These are phyloP conservation scores for Sclerotinia borealis DNA, from an alignment of 2,329 filamentous ascomycete species.

Conservation along the genomic window DNA sequence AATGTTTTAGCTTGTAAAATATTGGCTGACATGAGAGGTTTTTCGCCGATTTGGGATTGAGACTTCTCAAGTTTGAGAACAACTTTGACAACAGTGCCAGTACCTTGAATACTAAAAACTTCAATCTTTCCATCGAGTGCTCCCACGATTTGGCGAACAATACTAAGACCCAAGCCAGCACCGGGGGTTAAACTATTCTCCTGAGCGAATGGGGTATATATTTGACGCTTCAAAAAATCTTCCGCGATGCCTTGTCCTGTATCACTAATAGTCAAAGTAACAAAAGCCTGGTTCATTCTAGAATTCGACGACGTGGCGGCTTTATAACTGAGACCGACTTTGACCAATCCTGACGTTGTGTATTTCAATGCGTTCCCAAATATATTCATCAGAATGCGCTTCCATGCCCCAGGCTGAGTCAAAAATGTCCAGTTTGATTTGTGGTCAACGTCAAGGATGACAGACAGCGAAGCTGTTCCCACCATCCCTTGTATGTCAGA, in stretches of 20 bases:
- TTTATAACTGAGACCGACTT: conserved; percentile 35
- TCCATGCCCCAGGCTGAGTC: conserved; percentile 26
- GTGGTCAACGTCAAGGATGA: conserved; percentile 40
- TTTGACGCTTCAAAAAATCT: conserved; percentile 51
- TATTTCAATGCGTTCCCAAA: conserved; percentile 59
- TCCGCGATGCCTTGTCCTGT: conserved; percentile 59
- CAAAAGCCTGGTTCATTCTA: conserved; percentile 16
- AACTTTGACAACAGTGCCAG: conserved; percentile 47
- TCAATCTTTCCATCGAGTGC: conserved; percentile 53
- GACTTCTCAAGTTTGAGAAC: conserved; percentile 9
- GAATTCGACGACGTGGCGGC: conserved; percentile 21
- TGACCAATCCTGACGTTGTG: conserved; percentile 46
- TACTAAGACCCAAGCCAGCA: conserved; percentile 57
- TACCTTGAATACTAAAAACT: conserved; percentile 45
- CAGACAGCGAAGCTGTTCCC: conserved; percentile 30
- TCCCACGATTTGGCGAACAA: conserved; percentile 57
- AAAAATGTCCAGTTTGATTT: conserved; percentile 31
- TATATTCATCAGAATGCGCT: conserved; percentile 51
- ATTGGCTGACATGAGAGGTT: conserved; percentile 30
- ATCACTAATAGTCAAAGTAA: conserved; percentile 47
- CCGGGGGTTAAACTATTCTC: conserved; percentile 50
- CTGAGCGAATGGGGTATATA: conserved; percentile 52
- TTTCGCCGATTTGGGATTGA: conserved; percentile 27
- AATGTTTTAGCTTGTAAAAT: neutral
- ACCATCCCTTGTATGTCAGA: neutral